Evolutionary conservation across 1,139 yeast genomes (phyloP), one percentile per base, ranked within the genome.

Genomic region (Zygosaccharomyces pseudobailii): DNA sequence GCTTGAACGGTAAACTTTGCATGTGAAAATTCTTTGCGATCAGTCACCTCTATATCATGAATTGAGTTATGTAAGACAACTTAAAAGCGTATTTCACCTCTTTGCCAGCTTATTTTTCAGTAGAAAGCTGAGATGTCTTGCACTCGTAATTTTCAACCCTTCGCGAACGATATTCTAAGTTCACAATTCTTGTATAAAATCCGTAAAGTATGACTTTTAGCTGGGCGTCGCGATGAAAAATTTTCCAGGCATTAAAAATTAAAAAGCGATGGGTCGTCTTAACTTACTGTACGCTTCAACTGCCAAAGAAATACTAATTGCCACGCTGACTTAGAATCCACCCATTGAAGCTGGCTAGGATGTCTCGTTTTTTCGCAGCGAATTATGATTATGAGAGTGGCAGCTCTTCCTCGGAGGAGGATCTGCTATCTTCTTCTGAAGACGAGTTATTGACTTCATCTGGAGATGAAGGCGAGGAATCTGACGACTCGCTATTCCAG

Each of bases 321-420:
- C 33, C 33, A 30, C 33, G 33, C 33, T 30, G 33, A 30, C 6
- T n/a, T 30, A 30, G 33, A 10, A 30, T 19, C 19, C 33, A 30
- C 19, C 33, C 33, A 30, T 30, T 30, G 33, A 30, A 28, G 21
- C 38, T 38, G 41, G 41, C 58, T 39, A 54, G 38, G 42, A 80
- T 80, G 85, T 79, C 85, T 57, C 81, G 85, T 72, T 81, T 80
- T 77, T 81, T 81, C 72, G 82, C 79, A 49, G 64, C 77, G 53
- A 77, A 78, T 56, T 76, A 78, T 62, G 74, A 72, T 54, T 76
- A 79, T 54, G 81, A 76, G 57, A 71, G 78, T 49, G 82, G 80
- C 59, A 76, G 85, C 47, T 84, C 94, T 40, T 80, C 88, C 36
- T 82, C 82, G 55, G 95, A 85, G 58, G 95, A 85, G 62, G 88